Base-by-base conservation (phyloP, 805 yeast species). In the Clavispora phyllophila region DNA sequence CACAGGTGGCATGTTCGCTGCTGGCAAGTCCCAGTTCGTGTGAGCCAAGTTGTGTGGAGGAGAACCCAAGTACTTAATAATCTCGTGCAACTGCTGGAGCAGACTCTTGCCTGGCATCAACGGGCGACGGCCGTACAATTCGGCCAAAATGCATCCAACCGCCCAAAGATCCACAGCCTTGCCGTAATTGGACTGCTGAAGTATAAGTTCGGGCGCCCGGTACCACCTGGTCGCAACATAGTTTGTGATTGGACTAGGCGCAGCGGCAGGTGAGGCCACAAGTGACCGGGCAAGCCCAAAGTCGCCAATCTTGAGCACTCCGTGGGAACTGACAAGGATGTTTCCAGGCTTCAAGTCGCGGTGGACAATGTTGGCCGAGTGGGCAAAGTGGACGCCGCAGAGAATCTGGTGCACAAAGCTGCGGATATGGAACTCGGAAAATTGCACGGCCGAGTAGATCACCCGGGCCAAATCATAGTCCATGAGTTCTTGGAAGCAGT, bases 201-300 rank as follows among this genome's bases (percentile, higher is more conserved):
- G 62, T 35, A 90, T 77, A 37, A 90, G 70, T 56, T 90, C 98
- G 0, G 98, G 98, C 0, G 97, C 96, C 36, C 98, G 71, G 56
- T 90, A 90, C 96, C 96, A 90, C 44, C 97, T 67, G 0, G 97
- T 90, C 0, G 96, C 96, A 19, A 90, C 96, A 57, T 90, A 90
- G 52, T 80, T 82, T 9, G 95, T 86, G 22, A 86, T 85, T 13
- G 76, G 70, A 28, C 44, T 48, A 5, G 42, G 37, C 1, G 14
- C 18, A 1, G 24, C 23, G 2, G 40, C 20, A 6, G 44, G 43
- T 24, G 66, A 55, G 3, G 66, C 47, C 54, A 56, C 63, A 10
- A 87, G 70, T 1, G 95, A 95, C 56, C 97, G 70, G 1, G 97
- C 96, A 27, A 90, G 68, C 0, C 98, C 98, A 69, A 90, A 90